Percentiles rank a stretch among this genome's conserved stretches.
These are phyloP conservation scores for Lepidopterella palustris DNA, from an alignment of 495 filamentous ascomycete species.

Conservation along the genomic window DNA sequence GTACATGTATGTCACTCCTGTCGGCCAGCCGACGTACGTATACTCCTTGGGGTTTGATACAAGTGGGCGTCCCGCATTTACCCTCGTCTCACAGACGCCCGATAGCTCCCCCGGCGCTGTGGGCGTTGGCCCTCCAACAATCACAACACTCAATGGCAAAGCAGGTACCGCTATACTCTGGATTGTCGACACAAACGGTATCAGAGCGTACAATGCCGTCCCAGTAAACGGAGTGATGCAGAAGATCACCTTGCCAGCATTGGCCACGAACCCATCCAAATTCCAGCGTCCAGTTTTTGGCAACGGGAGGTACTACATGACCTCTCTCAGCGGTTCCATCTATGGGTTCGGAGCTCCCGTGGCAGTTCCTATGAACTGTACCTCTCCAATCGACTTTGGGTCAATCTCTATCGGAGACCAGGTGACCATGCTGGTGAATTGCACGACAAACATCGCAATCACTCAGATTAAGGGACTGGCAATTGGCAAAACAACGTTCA, in stretches of 20 bases:
- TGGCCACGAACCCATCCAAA: conserved; percentile 27
- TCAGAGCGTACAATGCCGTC: conserved; percentile 38
- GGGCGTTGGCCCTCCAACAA: conserved; percentile 37
- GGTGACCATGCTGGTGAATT: conserved; percentile 31
- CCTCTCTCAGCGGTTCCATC: conserved; percentile 34
- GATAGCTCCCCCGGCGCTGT: conserved; percentile 36
- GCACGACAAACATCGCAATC: conserved; percentile 37
- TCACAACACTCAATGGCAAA: conserved; percentile 39
- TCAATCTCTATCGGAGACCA: conserved; percentile 33
- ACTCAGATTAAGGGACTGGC: conserved; percentile 4
- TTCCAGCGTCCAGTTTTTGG: conserved; percentile 45
- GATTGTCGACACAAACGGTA: conserved; percentile 36
- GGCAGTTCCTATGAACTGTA: conserved; percentile 9
- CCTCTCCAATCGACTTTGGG: conserved; percentile 38
- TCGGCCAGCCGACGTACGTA: conserved; percentile 19
- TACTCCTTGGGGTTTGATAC: conserved; percentile 36
- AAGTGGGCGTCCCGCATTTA: conserved; percentile 35
- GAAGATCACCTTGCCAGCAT: conserved; percentile 37
- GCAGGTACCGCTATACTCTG: conserved; percentile 37
- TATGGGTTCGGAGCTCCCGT: conserved; percentile 33
- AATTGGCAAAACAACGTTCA: background rate
- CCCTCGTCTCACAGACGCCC: conserved; percentile 31
- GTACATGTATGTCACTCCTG: conserved; percentile 43
- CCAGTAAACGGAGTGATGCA: conserved; percentile 36
- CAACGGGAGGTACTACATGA: conserved; percentile 39